These are phyloP conservation scores for Lentinula lateritia DNA, from an alignment of 768 basidiomycete species.

Conservation along the genomic window DNA sequence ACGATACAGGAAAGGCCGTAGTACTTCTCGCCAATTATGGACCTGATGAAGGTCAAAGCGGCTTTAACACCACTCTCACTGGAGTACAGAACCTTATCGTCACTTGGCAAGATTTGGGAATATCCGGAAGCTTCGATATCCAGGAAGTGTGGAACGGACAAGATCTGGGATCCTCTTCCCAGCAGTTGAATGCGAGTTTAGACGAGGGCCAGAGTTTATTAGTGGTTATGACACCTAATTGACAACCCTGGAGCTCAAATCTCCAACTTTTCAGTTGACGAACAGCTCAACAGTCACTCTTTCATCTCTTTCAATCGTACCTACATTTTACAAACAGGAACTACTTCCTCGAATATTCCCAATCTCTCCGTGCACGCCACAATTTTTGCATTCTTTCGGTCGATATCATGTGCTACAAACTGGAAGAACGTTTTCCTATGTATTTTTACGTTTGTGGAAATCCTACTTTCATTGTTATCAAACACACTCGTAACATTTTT, in stretches of 20 bases:
- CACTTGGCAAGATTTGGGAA: constrained; percentile 4
- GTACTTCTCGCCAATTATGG: constrained; percentile 7
- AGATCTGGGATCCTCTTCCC: neutral
- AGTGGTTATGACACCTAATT: neutral
- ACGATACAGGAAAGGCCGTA: neutral
- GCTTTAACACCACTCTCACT: neutral
- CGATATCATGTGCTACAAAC: no score
- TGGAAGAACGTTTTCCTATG: no score
- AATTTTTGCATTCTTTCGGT: no score
- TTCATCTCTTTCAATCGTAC: neutral
- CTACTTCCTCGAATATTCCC: no score
- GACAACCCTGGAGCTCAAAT: neutral
- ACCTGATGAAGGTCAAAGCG: constrained; percentile 7
- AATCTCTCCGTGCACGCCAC: no score
- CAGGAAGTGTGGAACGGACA: constrained; percentile 3
- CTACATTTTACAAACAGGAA: no score
- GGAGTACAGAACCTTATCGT: constrained; percentile 2
- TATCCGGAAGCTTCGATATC: neutral
- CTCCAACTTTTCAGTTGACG: neutral
- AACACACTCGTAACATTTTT: no score
- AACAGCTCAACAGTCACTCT: neutral
- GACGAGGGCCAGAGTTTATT: constrained; percentile 6
- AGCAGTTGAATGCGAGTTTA: constrained; percentile 2
- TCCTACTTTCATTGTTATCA: no score
- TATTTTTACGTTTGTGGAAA: no score